Evolutionary conservation across 1,284 basidiomycete genomes (phyloP).

Genomic region (Tilletia setariae): DNA sequence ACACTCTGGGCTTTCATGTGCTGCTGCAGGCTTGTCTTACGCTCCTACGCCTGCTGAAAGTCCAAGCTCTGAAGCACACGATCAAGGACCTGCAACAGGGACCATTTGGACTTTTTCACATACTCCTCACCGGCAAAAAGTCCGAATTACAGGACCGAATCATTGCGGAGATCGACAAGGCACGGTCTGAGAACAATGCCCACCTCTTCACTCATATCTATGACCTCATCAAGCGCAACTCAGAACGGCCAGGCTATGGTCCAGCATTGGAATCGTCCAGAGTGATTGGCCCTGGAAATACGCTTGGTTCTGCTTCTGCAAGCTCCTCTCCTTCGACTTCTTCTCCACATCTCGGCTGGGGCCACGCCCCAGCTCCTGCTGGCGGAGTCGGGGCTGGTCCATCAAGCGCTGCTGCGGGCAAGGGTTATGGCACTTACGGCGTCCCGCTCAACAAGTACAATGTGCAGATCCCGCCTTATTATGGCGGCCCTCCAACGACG

Average conservation of each 20-base stretch:
- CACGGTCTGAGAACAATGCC: neutral
- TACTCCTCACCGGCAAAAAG: neutral
- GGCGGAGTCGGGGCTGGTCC: too few relatives aligned
- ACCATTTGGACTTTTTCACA: neutral
- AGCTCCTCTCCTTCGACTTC: too few relatives aligned
- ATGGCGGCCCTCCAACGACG: neutral
- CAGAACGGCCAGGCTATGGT: constrained; percentile 1
- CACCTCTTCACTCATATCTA: neutral
- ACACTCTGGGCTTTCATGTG: neutral
- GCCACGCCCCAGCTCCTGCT: too few relatives aligned
- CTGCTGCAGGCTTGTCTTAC: neutral
- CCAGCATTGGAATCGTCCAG: neutral
- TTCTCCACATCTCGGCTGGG: too few relatives aligned
- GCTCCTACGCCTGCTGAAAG: neutral
- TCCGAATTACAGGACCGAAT: constrained; percentile 7
- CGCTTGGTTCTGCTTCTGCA: neutral
- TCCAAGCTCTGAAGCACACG: neutral
- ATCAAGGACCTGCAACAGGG: constrained; percentile 7
- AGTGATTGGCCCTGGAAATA: neutral
- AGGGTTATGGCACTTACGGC: neutral
- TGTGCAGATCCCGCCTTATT: neutral
- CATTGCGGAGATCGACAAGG: neutral
- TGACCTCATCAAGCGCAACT: constrained; percentile 12
- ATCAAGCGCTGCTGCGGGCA: too few relatives aligned
- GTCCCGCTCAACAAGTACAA: neutral